Conservation (phyloP, 176 grass and related monocot genomes). For the Ananas comosus region DNA sequence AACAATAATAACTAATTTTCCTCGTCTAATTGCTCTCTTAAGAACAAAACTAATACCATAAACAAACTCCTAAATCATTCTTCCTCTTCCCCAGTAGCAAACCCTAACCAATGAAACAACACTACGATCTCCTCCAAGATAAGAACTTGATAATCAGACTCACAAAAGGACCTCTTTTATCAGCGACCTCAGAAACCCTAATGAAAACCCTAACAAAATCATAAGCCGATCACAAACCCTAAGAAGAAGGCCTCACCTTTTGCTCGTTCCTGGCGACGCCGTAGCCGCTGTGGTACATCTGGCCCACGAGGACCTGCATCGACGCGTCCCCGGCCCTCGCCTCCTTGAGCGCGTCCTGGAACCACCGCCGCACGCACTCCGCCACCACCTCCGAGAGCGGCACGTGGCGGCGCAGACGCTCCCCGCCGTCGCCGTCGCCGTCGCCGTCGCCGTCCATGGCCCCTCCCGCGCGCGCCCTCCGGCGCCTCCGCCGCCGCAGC, state of each 20-base stretch:
- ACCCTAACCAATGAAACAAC: too few species aligned
- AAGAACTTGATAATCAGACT: not conserved
- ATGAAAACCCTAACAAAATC: not conserved
- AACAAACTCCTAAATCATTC: too few species aligned
- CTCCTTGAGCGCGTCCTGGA: constrained; percentile 73
- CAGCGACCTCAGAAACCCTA: not conserved
- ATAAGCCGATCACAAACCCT: not conserved
- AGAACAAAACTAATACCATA: too few species aligned
- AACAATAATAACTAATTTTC: too few species aligned
- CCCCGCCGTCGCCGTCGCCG: not conserved
- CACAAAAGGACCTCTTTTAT: not conserved
- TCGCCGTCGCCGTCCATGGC: constrained; percentile 28
- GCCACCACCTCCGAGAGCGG: constrained; percentile 63
- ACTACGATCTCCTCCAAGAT: not conserved
- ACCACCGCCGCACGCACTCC: constrained; percentile 81
- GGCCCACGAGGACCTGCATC: constrained; percentile 77
- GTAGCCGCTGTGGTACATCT: constrained; percentile 81
- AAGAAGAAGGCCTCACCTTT: constrained; percentile 31
- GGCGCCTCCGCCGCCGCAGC: not conserved
- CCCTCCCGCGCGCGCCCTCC: not conserved
- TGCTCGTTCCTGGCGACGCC: constrained; percentile 53
- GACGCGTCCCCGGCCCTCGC: constrained; percentile 42
- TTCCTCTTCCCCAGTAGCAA: too few species aligned
- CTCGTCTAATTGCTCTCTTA: too few species aligned
- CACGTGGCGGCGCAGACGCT: constrained; percentile 16